These are phyloP conservation scores for Thalassiosira ordinaria DNA, from an alignment of 352 stramenopile genomes.

Conservation along the genomic window DNA sequence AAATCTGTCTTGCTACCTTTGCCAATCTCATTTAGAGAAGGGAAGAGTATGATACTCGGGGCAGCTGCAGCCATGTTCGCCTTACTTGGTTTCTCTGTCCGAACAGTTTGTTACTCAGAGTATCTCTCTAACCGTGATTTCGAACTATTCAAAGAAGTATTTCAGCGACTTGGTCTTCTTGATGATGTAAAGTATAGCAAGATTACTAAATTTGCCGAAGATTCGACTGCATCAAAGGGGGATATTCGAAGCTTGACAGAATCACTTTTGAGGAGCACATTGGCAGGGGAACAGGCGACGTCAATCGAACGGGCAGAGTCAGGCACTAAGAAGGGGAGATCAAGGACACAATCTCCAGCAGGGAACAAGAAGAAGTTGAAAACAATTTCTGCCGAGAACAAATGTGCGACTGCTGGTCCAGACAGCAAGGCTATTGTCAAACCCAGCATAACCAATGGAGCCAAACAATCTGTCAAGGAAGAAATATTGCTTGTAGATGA, in stretches of 20 bases:
- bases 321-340: not conserved
- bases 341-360: not conserved
- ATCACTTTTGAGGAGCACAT: slow-evolving; percentile 43
- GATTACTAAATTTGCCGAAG: slow-evolving; percentile 72
- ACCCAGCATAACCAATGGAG: not conserved
- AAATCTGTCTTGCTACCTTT: not conserved
- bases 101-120: slow-evolving; percentile 79
- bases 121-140: slow-evolving; percentile 74
- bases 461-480: slow-evolving; percentile 6
- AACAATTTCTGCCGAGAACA: not conserved
- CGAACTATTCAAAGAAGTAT: slow-evolving; percentile 68
- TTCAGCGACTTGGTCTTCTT: slow-evolving; percentile 64
- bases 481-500: slow-evolving; percentile 83
- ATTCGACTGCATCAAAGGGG: slow-evolving; percentile 69
- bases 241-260: slow-evolving; percentile 69
- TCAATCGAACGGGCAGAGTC: not conserved
- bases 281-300: not conserved
- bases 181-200: slow-evolving; percentile 74
- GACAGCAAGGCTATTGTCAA: no score
- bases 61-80: slow-evolving; percentile 58
- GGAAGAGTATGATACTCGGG: slow-evolving; percentile 81
- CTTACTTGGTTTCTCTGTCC: slow-evolving; percentile 70
- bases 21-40: no score
- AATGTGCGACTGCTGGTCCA: no score
- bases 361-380: slow-evolving; percentile 18